Base-by-base conservation (phyloP, 2,329 filamentous ascomycete genomes). In the Cercospora brassicicola region DNA sequence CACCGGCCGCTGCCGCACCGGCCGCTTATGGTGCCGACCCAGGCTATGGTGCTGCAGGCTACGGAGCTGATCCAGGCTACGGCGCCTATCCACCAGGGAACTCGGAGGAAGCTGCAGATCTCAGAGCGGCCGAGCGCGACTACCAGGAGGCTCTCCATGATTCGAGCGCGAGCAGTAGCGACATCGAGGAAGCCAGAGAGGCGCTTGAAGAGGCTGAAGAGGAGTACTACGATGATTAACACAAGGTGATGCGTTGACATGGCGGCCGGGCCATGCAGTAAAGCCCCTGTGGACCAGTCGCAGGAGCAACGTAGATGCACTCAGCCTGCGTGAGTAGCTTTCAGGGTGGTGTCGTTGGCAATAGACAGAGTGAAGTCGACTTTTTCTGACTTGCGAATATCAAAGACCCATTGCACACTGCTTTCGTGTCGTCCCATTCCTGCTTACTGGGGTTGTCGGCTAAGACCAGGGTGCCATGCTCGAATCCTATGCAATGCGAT, bases 121-220 rank as follows among this genome's bases (percentile, higher is more conserved):
- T 31, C 62, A 69, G 67, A 26, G 71, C 71, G 36, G 67, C 69
- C 33, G 71, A 71, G 66, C 64, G 71, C 45, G 53, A 71, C 2
- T 73, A 73, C 69, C 68, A 71, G 42, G 71, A 71, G 51, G 71
- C 71, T 4, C 59, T 67, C 42, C 64, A 68, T 15, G 71, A 73
- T 48, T 73, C 71, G 6, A 66, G 69, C 48, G 69, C 71, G 31
- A 73, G 71, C 68, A 73, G 69, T 60, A 53, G 53, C 51, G 71
- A 72, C 45, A 64, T 69, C 28, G 71, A 73, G 45, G 71, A 73
- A 63, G 69, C 71, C 60, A 65, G 71, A n/a, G 71, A 72, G 31
- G 68, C 68, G 18, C 62, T 71, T 11, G 65, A 72, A 62, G 70
- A 72, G 61, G 70, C 66, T 28, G 62, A 57, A 18, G 70, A 72